Base-by-base conservation (phyloP, 2,329 filamentous ascomycete species). In the Sporothrix humicola region DNA sequence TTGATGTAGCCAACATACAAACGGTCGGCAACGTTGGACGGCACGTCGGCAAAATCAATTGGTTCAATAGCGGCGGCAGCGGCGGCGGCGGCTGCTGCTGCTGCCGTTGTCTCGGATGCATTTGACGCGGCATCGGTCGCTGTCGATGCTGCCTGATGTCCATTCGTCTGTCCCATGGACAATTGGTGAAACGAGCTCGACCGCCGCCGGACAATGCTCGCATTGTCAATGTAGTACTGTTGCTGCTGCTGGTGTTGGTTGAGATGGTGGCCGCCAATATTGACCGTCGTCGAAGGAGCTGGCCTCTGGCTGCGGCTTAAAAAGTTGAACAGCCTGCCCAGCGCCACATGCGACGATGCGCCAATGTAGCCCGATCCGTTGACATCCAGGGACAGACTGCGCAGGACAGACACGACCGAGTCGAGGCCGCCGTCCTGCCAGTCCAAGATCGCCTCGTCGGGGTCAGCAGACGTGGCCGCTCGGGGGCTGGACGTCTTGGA, bases 1-100 rank as follows among this genome's bases (percentile, higher is more conserved):
- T 76, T 74, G 12, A 79, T 71, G 66, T 79, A 80, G 23, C 77
- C 76, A 12, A 75, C 56, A 13, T 78, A 74, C 15, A 80, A 74
- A 56, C 76, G 76, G 42, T 79, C 76, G 3, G 76, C 78, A 31
- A 77, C 75, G 6, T 77, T 74, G 37, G 74, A 20, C 2, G 77
- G 74, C 48, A 79, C 73, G 31, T 74, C 74, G 42, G 77, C 73
- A n/a, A 76, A 63, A 17, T 75, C 75, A 15, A 75, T 65, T 3
- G 69, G 69, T 56, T 69, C 66, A n/a, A 75, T 65, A 2, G 69
- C 56, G 17, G 52, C 66, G 23, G 44, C 58, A n/a, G 71, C 37
- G 15, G 70, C 42, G 6, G 70, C 52, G 13, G 56, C n/a, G 5
- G 44, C 44, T 2, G 46, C 63, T 10, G 59, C n/a, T 15, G 44